Conservation (phyloP, 306 rosid genomes). For the Rosa persica region DNA sequence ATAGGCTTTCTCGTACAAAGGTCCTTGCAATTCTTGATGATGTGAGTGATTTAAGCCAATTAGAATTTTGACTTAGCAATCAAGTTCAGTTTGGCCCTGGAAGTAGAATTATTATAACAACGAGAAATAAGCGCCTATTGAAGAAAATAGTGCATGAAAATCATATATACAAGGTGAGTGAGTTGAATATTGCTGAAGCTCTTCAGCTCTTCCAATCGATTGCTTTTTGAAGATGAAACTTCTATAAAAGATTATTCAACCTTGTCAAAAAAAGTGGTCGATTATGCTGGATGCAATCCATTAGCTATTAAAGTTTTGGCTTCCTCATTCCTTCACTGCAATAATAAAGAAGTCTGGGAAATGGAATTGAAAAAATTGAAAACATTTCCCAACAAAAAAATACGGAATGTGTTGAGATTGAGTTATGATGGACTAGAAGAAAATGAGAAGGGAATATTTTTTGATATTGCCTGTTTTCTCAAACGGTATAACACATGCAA, state of each 20-base stretch:
- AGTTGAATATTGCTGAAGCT: neutral
- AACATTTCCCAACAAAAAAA: neutral
- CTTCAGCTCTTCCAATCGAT: constrained; percentile 13
- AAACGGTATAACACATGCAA: constrained; percentile 28
- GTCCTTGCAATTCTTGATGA: too few relatives aligned
- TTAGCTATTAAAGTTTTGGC: constrained; percentile 20
- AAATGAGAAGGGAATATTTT: constrained; percentile 27
- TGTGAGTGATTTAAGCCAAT: too few relatives aligned
- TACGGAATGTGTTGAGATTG: constrained; percentile 4
- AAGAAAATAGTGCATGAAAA: neutral
- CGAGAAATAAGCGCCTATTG: neutral
- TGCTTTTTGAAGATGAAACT: constrained; percentile 1
- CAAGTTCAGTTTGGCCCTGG: neutral
- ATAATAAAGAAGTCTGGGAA: constrained; percentile 2
- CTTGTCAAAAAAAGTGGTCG: neutral
- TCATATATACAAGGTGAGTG: constrained; percentile 3
- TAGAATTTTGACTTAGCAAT: too few relatives aligned
- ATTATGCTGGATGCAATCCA: neutral
- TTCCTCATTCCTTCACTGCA: neutral
- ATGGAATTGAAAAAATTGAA: neutral
- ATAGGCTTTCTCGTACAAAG: too few relatives aligned
- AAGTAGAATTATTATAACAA: neutral
- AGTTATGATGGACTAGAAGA: constrained; percentile 22
- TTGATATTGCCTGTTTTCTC: constrained; percentile 37
- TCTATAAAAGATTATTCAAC: neutral